phyloP scores from a whole-genome alignment of 768 basidiomycete species.

The Hericium alpestre region DNA sequence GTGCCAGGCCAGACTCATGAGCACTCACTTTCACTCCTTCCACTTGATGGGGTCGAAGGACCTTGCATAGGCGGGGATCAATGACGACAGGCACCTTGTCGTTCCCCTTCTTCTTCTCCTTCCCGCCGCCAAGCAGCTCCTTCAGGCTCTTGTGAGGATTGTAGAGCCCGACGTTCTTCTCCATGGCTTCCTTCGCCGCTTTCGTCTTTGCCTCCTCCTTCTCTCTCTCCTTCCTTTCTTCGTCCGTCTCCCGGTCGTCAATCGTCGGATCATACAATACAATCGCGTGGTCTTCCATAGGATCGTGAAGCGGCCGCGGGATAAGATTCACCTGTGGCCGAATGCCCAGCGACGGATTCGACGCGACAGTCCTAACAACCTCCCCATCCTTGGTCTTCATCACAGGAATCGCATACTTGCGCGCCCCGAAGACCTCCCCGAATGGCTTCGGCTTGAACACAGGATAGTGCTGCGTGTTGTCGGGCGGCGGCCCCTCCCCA shows the following conservation, averaged over 20 bases:
- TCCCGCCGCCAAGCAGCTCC: slow-evolving; percentile 61
- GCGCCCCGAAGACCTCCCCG: slow-evolving; percentile 32
- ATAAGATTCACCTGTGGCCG: slow-evolving; percentile 70
- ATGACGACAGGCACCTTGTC: slow-evolving; percentile 94
- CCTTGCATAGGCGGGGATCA: slow-evolving; percentile 77
- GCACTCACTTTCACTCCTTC: slow-evolving; percentile 85
- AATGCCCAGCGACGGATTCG: slow-evolving; percentile 74
- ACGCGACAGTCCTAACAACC: slow-evolving; percentile 40
- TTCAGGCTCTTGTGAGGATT: slow-evolving; percentile 91
- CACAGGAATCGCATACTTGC: slow-evolving; percentile 74
- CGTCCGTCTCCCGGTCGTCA: slow-evolving; percentile 84
- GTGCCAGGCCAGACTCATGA: slow-evolving; percentile 1
- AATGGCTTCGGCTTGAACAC: slow-evolving; percentile 77
- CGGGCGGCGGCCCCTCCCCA: slow-evolving; percentile 48
- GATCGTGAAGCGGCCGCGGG: slow-evolving; percentile 91
- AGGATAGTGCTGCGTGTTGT: slow-evolving; percentile 56
- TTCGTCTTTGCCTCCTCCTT: slow-evolving; percentile 62
- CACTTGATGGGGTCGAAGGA: slow-evolving; percentile 93
- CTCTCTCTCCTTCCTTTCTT: slow-evolving; percentile 65
- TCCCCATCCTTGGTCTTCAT: slow-evolving; percentile 68
- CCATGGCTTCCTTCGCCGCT: slow-evolving; percentile 51
- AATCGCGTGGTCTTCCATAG: slow-evolving; percentile 96
- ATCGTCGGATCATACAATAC: slow-evolving; percentile 95
- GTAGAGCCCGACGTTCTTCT: slow-evolving; percentile 63
- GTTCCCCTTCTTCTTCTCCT: slow-evolving; percentile 50